A percentile compares a stretch with the other conserved stretches of the same genome.
Evolutionary conservation across 179 eudicot genomes (phyloP).

Genomic region (Beta macrorhiza): DNA sequence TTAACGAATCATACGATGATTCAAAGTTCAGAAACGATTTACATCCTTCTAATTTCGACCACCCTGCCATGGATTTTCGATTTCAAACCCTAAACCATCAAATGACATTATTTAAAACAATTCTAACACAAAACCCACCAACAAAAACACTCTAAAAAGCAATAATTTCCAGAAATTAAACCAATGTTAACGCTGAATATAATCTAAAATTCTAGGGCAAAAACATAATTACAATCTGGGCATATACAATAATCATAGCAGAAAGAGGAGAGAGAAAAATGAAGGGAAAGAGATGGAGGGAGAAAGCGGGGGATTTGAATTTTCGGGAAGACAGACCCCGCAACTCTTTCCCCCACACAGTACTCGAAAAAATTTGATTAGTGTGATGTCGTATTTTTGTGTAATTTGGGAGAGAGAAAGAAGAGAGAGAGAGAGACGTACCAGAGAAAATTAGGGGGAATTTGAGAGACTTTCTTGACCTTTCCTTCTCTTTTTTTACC

Average conservation of each 20-base stretch:
- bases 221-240: neutral
- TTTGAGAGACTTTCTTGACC: slow-evolving; percentile 21
- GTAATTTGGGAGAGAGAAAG: neutral
- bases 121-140: slow-evolving; percentile 18
- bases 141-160: neutral
- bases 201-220: too few relatives aligned
- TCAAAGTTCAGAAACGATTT: slow-evolving; percentile 12
- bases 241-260: neutral
- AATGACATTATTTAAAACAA: slow-evolving; percentile 9
- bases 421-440: slow-evolving; percentile 24
- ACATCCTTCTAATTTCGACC: slow-evolving; percentile 34
- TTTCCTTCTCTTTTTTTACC: slow-evolving; percentile 2
- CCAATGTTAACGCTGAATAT: neutral
- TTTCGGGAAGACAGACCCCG: neutral
- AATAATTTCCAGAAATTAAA: neutral
- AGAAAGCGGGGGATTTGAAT: slow-evolving; percentile 19
- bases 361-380: slow-evolving; percentile 15
- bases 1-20: slow-evolving; percentile 27
- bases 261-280: slow-evolving; percentile 11
- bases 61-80: slow-evolving; percentile 44
- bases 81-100: slow-evolving; percentile 47
- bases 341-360: neutral
- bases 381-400: neutral
- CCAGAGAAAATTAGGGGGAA: slow-evolving; percentile 25
- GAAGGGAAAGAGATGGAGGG: slow-evolving; percentile 6